Conservation (phyloP, 2,329 filamentous ascomycete genomes). For the Nigrospora oryzae region DNA sequence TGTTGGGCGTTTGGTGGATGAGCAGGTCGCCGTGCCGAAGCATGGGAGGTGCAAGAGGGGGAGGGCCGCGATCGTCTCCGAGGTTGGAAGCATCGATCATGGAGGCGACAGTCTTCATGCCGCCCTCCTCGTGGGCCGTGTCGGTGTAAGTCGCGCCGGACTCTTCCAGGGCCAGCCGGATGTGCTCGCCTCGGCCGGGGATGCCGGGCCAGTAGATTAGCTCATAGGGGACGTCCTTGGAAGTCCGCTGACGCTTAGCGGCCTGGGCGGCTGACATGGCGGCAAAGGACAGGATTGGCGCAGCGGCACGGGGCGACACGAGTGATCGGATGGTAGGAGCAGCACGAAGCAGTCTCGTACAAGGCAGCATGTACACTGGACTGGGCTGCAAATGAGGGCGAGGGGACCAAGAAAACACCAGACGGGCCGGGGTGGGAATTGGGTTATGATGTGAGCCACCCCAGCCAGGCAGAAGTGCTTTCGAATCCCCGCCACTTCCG, state of each 20-base stretch:
- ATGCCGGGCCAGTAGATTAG: slow-evolving; percentile 65
- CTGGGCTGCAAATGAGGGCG: no score
- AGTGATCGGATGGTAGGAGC: no score
- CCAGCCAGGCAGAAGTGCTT: no score
- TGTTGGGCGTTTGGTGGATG: slow-evolving; percentile 64
- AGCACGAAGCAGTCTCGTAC: no score
- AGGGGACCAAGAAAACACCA: no score
- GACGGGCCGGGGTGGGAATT: no score
- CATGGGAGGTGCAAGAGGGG: slow-evolving; percentile 57
- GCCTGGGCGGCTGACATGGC: not conserved
- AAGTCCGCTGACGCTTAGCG: slow-evolving; percentile 28
- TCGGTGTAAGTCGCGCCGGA: slow-evolving; percentile 57
- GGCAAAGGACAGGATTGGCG: no score
- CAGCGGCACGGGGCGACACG: no score
- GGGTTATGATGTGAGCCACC: no score
- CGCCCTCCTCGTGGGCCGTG: slow-evolving; percentile 38
- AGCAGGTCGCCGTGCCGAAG: slow-evolving; percentile 53
- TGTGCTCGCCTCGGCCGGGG: slow-evolving; percentile 66
- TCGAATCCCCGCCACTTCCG: no score
- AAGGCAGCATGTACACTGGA: no score
- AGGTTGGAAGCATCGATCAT: slow-evolving; percentile 34
- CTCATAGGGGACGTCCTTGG: slow-evolving; percentile 45
- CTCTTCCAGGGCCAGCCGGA: slow-evolving; percentile 67
- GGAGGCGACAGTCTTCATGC: slow-evolving; percentile 38
- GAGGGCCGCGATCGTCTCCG: slow-evolving; percentile 51